These are phyloP conservation scores for Deinandra increscens DNA, from an alignment of 129 eudicot species.

Conservation along the genomic window DNA sequence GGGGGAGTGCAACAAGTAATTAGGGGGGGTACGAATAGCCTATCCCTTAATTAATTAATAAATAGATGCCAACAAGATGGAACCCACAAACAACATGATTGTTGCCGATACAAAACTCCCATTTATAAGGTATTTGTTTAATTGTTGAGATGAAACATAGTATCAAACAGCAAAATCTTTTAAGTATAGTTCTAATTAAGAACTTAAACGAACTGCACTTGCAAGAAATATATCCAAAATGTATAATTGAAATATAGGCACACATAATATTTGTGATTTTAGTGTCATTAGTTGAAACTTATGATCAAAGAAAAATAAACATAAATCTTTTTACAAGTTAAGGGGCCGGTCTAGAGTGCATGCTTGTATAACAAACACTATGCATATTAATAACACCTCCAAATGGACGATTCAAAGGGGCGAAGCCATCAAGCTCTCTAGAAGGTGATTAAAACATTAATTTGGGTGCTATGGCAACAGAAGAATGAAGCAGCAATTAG, in stretches of 20 bases:
- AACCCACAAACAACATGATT: conserved; percentile 22
- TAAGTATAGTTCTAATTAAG: neutral
- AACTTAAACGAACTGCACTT: neutral
- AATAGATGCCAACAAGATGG: conserved; percentile 2
- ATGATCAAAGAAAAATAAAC: no score
- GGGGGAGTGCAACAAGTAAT: no score
- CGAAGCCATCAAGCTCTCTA: no score
- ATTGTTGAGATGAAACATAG: neutral
- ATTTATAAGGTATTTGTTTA: conserved; percentile 1
- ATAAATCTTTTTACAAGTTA: no score
- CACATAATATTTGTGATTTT: no score
- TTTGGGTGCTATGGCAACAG: neutral
- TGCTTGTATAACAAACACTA: no score
- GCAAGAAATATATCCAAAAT: neutral
- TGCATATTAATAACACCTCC: no score
- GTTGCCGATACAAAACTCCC: conserved; percentile 1
- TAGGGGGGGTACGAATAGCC: no score
- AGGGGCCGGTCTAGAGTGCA: no score
- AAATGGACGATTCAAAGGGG: no score
- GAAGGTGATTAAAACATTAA: neutral
- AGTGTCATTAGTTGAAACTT: no score
- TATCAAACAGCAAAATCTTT: neutral
- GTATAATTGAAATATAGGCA: no score
- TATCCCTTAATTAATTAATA: conserved; percentile 10
- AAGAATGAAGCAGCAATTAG: neutral